phyloP scores from a whole-genome alignment of 208 protist genomes.

The Leishmania major region DNA sequence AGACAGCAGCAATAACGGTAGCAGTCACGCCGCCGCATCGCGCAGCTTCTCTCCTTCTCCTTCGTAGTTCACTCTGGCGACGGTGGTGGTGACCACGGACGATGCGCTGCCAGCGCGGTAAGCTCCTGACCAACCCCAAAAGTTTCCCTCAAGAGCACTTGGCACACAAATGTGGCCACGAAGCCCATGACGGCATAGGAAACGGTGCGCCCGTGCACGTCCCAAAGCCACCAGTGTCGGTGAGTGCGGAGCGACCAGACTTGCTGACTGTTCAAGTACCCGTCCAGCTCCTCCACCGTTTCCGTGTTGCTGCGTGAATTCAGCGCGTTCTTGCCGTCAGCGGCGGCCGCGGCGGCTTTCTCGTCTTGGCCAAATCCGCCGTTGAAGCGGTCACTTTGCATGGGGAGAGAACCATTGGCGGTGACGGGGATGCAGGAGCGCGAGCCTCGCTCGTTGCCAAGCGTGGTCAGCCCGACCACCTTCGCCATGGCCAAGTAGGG shows the following conservation, averaged over 20 bases:
- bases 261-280: conserved; percentile 42
- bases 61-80: neutral
- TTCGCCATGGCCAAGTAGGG: conserved; percentile 37
- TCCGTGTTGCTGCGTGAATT: conserved; percentile 9
- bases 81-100: neutral
- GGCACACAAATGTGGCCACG: conserved; percentile 43
- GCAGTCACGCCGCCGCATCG: neutral
- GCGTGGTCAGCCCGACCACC: conserved; percentile 34
- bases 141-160: conserved; percentile 36
- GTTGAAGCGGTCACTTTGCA: conserved; percentile 7
- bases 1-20: neutral
- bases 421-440: conserved; percentile 29
- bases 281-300: conserved; percentile 34
- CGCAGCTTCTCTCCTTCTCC: neutral
- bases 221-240: conserved; percentile 78
- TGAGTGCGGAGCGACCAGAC: conserved; percentile 68
- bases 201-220: conserved; percentile 51
- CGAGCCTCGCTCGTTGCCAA: conserved; percentile 35
- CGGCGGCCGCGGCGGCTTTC: neutral
- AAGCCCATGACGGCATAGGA: conserved; percentile 59
- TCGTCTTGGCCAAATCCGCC: neutral
- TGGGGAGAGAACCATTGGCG: conserved; percentile 33
- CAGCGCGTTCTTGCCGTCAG: neutral
- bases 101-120: neutral
- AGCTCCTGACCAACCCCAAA: conserved; percentile 28